These are phyloP conservation scores for Fusarium fujikuroi DNA, from an alignment of 2,329 filamentous ascomycete species.

Conservation along the genomic window DNA sequence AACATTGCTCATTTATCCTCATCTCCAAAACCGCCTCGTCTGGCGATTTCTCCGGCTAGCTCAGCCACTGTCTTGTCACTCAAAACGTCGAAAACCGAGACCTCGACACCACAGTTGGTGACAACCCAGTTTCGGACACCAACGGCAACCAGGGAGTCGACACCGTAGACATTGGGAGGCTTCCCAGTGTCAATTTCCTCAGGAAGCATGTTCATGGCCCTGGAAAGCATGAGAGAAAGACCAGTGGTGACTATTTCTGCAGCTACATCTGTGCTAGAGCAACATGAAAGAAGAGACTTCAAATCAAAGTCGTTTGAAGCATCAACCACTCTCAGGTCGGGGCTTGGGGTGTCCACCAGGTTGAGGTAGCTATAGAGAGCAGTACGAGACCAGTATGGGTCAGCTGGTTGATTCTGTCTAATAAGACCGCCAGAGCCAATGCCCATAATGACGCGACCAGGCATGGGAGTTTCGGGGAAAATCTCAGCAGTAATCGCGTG, in stretches of 20 bases:
- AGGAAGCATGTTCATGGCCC: conserved; percentile 57
- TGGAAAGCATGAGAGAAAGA: conserved; percentile 54
- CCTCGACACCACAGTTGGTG: conserved; percentile 55
- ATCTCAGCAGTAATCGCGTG: conserved; percentile 57
- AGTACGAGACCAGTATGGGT: conserved; percentile 65
- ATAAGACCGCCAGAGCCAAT: conserved; percentile 66
- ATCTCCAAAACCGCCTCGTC: conserved; percentile 46
- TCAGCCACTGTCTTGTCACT: conserved; percentile 55
- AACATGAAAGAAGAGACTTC: conserved; percentile 48
- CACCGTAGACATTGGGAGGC: conserved; percentile 58
- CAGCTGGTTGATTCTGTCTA: conserved; percentile 61
- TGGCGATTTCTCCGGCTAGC: conserved; percentile 51
- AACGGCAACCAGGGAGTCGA: conserved; percentile 65
- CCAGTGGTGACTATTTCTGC: conserved; percentile 50
- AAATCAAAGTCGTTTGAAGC: conserved; percentile 41
- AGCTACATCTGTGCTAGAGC: conserved; percentile 45
- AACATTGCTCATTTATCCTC: conserved; percentile 10
- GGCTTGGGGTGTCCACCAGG: conserved; percentile 57
- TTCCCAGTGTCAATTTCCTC: conserved; percentile 57
- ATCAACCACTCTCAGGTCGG: conserved; percentile 39
- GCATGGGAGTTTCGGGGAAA: conserved; percentile 46
- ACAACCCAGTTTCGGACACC: conserved; percentile 63
- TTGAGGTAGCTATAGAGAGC: conserved; percentile 61
- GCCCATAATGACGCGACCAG: conserved; percentile 62
- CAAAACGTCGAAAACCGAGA: conserved; percentile 61